Conservation (phyloP, 1,139 yeast species). For the Candida glucosophila region DNA sequence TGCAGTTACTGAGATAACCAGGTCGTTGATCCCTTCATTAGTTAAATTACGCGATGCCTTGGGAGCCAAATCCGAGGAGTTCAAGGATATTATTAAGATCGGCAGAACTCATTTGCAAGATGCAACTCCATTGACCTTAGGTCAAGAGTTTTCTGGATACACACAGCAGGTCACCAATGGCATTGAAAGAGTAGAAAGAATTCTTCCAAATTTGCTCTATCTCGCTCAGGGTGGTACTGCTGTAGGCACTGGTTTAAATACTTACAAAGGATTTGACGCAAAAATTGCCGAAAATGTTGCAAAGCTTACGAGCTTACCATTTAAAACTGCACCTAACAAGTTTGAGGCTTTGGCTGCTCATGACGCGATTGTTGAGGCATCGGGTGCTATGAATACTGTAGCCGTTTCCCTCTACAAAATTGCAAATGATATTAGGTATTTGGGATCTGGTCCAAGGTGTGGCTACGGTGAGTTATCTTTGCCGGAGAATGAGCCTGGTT, state of each 20-base stretch:
- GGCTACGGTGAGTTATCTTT: conserved; percentile 93
- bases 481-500: conserved; percentile 99
- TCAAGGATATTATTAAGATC: conserved; percentile 82
- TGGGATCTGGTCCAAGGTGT: conserved; percentile 98
- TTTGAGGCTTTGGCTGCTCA: conserved; percentile 99
- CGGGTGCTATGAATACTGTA: conserved; percentile 93
- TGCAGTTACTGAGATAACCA: conserved; percentile 81
- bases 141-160: conserved; percentile 97
- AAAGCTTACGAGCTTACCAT: conserved; percentile 76
- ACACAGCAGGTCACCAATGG: conserved; percentile 90
- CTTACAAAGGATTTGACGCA: conserved; percentile 80
- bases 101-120: conserved; percentile 99
- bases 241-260: conserved; percentile 96
- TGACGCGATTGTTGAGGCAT: conserved; percentile 94
- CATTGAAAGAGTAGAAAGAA: conserved; percentile 70
- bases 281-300: conserved; percentile 76
- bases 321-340: conserved; percentile 95
- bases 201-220: conserved; percentile 66
- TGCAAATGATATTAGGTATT: conserved; percentile 95
- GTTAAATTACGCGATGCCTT: conserved; percentile 69
- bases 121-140: conserved; percentile 95
- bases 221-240: conserved; percentile 99
- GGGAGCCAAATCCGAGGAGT: conserved; percentile 71
- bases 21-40: conserved; percentile 71
- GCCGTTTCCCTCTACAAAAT: conserved; percentile 92